phyloP scores from a whole-genome alignment of 1,284 basidiomycete species.

The Stygiomarasmius scandens region DNA sequence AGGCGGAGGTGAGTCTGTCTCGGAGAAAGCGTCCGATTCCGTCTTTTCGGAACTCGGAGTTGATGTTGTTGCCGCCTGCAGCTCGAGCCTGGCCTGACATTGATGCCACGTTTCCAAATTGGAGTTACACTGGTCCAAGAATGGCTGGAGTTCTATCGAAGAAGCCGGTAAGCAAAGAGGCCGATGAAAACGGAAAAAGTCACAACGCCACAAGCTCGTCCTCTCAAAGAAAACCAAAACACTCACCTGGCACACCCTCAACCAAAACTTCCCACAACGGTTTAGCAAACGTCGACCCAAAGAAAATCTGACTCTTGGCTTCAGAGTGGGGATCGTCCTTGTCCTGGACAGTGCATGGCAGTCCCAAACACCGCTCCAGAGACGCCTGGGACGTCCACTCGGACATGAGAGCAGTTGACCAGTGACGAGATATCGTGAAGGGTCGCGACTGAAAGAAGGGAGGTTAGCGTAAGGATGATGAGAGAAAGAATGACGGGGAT shows the following conservation, averaged over 20 bases:
- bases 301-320: slow-evolving; percentile 88
- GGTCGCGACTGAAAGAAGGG: slow-evolving; percentile 74
- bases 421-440: slow-evolving; percentile 84
- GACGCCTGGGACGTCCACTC: slow-evolving; percentile 90
- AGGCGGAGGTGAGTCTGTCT: not conserved
- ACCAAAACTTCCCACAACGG: slow-evolving; percentile 82
- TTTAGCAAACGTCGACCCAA: slow-evolving; percentile 80
- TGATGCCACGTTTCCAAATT: slow-evolving; percentile 11
- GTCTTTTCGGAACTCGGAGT: too few relatives aligned
- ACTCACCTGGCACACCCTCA: slow-evolving; percentile 72
- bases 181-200: too few relatives aligned
- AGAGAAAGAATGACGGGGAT: not conserved
- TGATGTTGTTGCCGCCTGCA: not conserved
- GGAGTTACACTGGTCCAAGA: slow-evolving; percentile 11
- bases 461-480: not conserved
- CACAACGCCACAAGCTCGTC: too few relatives aligned
- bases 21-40: too few relatives aligned
- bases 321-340: slow-evolving; percentile 70
- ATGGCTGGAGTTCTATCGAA: slow-evolving; percentile 9
- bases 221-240: too few relatives aligned
- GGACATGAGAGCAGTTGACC: slow-evolving; percentile 84
- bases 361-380: slow-evolving; percentile 75
- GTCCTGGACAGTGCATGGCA: slow-evolving; percentile 72
- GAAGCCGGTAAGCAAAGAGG: slow-evolving; percentile 34
- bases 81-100: slow-evolving; percentile 7